phyloP scores from a whole-genome alignment of 1,284 basidiomycete species.

The Microbotryum intermedium region DNA sequence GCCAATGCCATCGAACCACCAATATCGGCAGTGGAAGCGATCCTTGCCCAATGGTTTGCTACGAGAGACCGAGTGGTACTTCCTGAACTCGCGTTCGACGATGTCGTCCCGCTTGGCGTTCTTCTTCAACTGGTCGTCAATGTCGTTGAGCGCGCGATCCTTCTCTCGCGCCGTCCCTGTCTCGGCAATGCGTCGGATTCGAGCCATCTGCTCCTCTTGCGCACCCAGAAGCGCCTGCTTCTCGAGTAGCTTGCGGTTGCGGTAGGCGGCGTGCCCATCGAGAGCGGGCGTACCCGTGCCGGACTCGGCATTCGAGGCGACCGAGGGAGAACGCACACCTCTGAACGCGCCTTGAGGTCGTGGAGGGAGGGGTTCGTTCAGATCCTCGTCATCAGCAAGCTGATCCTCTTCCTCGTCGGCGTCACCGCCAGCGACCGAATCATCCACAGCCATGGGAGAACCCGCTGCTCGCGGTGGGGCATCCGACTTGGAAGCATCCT shows the following conservation, averaged over 20 bases:
- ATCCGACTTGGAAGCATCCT: neutral
- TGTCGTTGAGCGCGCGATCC: conserved; percentile 47
- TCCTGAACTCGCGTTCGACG: conserved; percentile 87
- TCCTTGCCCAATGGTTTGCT: conserved; percentile 83
- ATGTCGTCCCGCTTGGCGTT: conserved; percentile 50
- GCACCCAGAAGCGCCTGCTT: conserved; percentile 56
- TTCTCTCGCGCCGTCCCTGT: conserved; percentile 34
- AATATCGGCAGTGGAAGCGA: conserved; percentile 85
- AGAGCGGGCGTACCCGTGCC: conserved; percentile 11
- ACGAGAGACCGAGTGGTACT: conserved; percentile 69
- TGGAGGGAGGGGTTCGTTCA: conserved; percentile 21
- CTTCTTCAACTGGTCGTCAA: conserved; percentile 14
- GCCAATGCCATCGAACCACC: conserved; percentile 98
- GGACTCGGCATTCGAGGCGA: conserved; percentile 17
- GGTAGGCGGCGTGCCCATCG: conserved; percentile 11
- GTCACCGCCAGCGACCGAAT: conserved; percentile 24
- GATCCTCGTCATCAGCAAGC: conserved; percentile 29
- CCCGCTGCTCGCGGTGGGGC: neutral
- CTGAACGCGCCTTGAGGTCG: conserved; percentile 2
- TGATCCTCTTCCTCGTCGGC: conserved; percentile 50
- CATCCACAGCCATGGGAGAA: conserved; percentile 1
- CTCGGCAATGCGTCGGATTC: conserved; percentile 23
- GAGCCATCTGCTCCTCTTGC: conserved; percentile 33
- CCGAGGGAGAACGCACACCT: neutral
- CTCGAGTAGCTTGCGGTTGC: conserved; percentile 13